Evolutionary conservation across 495 filamentous ascomycete species (phyloP), one percentile per base, ranked within the genome.

Genomic region (Opeltia flavorubescens): DNA sequence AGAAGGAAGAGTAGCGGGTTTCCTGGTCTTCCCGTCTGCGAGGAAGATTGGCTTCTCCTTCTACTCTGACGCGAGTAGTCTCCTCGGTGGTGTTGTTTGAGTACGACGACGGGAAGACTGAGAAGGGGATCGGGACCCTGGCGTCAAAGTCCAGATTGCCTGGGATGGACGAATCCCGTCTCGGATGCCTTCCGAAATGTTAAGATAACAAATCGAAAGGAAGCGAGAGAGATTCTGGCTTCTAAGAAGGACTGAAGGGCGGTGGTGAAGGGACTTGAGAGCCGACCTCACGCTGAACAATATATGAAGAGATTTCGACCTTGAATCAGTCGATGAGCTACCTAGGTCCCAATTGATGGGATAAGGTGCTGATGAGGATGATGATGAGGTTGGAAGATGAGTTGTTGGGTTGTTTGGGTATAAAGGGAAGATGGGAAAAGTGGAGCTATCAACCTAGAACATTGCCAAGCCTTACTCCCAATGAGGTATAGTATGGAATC

Each of bases 81-180:
- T 57, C 55, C 70, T 81, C 77, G 68, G 75, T 78, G 75, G 79
- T 83, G 79, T 91, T 85, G 76, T 73, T 82, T 80, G 83, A 80
- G 77, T 95, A 96, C 67, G 89, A 84, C 65, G 87, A 94, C 74
- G 89, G 89, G 82, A 96, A 95, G 81, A 95, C 82, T 81, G 88
- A 94, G 80, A 95, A 89, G 68, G 89, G 89, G 69, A 96, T 93
- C 71, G 89, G 89, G 68, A 96, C 86, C 67, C 86, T 84, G 74
- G 89, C 88, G 84, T 95, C 89, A 87, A 94, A 95, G 83, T 95
- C 89, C 89, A 96, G 89, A 72, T 89, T 96, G 86, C 71, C 89
- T 78, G 80, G 77, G 75, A 80, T 78, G 67, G 63, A 71, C 77
- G 77, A 77, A 80, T 78, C 77, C 78, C 75, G 86, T 86, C 87